Base-by-base conservation (phyloP, 2,329 filamentous ascomycete species). In the Pyrenochaeta sp. region DNA sequence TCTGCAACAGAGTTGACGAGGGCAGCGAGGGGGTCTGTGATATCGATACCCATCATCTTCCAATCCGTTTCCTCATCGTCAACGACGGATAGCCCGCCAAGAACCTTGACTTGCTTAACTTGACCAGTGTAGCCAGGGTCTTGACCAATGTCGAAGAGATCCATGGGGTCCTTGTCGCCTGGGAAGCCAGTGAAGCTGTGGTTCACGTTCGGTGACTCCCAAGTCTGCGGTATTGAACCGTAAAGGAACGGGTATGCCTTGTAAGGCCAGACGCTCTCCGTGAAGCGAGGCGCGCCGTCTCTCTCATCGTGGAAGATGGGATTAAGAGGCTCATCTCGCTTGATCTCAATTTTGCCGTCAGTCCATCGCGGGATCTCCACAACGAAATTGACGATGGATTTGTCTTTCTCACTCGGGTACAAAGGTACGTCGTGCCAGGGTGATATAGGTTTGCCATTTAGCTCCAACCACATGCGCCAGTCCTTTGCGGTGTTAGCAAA, bases 221-320 rank as follows among this genome's bases (percentile, higher is more conserved):
- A 97, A 74, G 93, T 97, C 92, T 96, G 74, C 15, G 93, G 93
- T 88, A 97, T 97, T 80, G 92, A 92, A 83, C 93, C 93, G 83
- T 97, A 97, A 87, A 97, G 97, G 93, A 93, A 97, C 74, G 97
- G 91, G 82, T 97, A 97, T 67, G 93, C 93, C 88, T 97, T 97
- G 90, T 97, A 93, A 73, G 93, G 93, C 88, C 97, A 97, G 88
- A 93, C 97, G 89, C 97, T 97, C 84, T 93, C 93, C 79, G 97
- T 93, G 80, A 90, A 97, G 75, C 93, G 91, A 73, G 97, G 92
- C 87, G 96, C 97, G 86, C 93, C 93, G 87, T 97, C 97, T 90
- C 97, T 97, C 80, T 89, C 86, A 80, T 97, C 93, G 85, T 97
- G 93, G 89, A 96, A 96, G 85, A 96, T 96, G 77, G 93, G 93